A percentile compares a stretch with the other conserved stretches of the same genome.
Evolutionary conservation across 495 filamentous ascomycete species (phyloP).

Genomic region (Cercophora scortea): DNA sequence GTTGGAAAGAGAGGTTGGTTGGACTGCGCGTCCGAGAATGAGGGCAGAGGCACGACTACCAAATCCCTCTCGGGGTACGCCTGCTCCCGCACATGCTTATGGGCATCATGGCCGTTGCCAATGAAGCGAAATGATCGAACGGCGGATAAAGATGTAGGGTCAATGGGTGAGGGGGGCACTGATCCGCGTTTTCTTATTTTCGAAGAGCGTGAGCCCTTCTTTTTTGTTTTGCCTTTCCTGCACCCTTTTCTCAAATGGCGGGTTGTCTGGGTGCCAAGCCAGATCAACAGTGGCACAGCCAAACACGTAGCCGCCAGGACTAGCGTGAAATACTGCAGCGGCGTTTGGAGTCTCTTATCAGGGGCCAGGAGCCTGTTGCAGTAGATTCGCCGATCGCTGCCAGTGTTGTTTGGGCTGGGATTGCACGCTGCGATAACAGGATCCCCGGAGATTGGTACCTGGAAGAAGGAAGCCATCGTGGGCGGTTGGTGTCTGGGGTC

Average conservation of each 20-base stretch:
- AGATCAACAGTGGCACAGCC: constrained; percentile 4
- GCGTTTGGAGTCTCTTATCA: constrained; percentile 7
- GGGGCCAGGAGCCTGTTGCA: constrained; percentile 14
- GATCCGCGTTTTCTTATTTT: not conserved
- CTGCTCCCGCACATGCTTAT: too few relatives aligned
- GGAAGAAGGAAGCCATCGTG: constrained; percentile 20
- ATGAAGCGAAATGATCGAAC: not conserved
- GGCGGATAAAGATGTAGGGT: not conserved
- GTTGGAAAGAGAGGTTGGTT: not conserved
- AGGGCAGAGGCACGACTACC: not conserved
- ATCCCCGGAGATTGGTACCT: constrained; percentile 15
- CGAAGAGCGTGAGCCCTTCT: not conserved
- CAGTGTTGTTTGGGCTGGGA: not conserved
- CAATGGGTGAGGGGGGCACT: not conserved
- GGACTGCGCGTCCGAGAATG: not conserved
- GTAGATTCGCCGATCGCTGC: constrained; percentile 9
- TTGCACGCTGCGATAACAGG: constrained; percentile 16
- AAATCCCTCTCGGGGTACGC: not conserved
- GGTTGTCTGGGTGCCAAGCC: not conserved
- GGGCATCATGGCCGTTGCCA: too few relatives aligned
- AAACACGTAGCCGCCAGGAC: constrained; percentile 7
- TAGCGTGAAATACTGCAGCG: constrained; percentile 12
- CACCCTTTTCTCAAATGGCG: not conserved
- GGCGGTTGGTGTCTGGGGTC: too few relatives aligned
- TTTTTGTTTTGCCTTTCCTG: not conserved